Percentiles rank a stretch among this genome's conserved stretches.
Conservation (phyloP, 495 filamentous ascomycete species). For the Podospora comata region DNA sequence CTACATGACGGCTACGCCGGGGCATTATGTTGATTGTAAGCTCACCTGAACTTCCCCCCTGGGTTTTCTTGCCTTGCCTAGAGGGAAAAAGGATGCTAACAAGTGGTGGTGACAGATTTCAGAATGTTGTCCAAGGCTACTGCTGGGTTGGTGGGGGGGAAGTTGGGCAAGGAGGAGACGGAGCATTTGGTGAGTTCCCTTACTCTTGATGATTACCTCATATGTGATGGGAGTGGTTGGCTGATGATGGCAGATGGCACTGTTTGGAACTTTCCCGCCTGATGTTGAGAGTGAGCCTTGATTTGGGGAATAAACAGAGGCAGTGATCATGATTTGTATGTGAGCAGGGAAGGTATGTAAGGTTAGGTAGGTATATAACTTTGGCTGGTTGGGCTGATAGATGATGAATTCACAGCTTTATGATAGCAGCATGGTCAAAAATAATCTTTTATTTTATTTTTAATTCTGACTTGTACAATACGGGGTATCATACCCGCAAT, state of each 20-base stretch:
- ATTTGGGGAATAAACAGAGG: no score
- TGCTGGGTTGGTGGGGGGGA: constrained; percentile 16
- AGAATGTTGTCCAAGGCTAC: constrained; percentile 34
- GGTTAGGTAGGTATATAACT: no score
- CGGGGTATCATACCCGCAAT: no score
- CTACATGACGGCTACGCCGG: constrained; percentile 55
- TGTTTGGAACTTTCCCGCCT: constrained; percentile 37
- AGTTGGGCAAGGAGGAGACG: constrained; percentile 20
- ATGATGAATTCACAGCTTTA: no score
- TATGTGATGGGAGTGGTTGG: no score
- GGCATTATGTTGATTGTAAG: constrained; percentile 35
- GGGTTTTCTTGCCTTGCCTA: neutral
- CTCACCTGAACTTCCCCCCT: neutral
- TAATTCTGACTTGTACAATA: no score
- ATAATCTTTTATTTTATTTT: no score
- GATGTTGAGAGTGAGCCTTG: constrained; percentile 34
- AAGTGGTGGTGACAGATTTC: constrained; percentile 24
- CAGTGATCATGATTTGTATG: no score
- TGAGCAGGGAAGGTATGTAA: no score
- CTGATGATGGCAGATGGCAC: constrained; percentile 23
- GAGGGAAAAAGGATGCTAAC: constrained; percentile 7
- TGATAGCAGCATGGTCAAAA: no score
- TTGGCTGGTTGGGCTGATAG: no score
- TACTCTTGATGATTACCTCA: no score
- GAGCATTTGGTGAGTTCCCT: constrained; percentile 21